These are phyloP conservation scores for Epichloe baconii DNA, from an alignment of 2,329 filamentous ascomycete genomes.

Conservation along the genomic window DNA sequence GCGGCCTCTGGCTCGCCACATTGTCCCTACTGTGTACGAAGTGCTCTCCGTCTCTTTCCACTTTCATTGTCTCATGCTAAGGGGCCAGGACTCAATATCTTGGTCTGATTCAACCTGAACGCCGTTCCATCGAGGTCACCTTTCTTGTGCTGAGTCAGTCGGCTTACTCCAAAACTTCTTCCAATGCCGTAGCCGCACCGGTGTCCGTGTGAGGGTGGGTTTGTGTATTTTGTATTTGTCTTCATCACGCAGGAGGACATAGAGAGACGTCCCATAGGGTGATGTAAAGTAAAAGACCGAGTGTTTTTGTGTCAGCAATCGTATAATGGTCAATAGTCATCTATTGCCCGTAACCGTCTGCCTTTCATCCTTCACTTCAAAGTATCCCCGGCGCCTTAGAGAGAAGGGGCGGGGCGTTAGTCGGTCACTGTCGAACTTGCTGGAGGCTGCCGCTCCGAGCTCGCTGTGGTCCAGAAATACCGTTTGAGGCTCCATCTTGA, in stretches of 20 bases:
- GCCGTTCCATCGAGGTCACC: conserved; percentile 1
- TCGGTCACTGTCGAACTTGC: conserved; percentile 8
- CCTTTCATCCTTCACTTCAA: too few species aligned
- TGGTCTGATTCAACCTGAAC: neutral
- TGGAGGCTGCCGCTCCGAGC: conserved; percentile 21
- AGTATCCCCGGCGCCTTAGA: too few species aligned
- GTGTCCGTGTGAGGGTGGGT: too few species aligned
- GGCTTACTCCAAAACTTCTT: neutral
- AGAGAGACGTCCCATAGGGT: too few species aligned
- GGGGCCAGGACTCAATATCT: neutral
- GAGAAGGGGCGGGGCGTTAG: too few species aligned
- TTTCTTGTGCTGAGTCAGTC: conserved; percentile 1
- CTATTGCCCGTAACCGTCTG: too few species aligned
- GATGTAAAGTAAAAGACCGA: too few species aligned
- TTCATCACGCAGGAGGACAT: too few species aligned
- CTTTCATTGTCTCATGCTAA: neutral
- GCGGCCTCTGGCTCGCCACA: neutral
- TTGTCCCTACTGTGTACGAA: too few species aligned
- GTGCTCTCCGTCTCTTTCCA: neutral
- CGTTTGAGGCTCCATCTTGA: conserved; percentile 21
- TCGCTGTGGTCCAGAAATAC: conserved; percentile 11
- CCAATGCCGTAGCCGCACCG: neutral
- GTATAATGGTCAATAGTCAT: too few species aligned
- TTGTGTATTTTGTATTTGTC: too few species aligned
- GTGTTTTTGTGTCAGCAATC: too few species aligned